These are phyloP conservation scores for Fusarium aywerte DNA, from an alignment of 2,329 filamentous ascomycete genomes.

Conservation along the genomic window DNA sequence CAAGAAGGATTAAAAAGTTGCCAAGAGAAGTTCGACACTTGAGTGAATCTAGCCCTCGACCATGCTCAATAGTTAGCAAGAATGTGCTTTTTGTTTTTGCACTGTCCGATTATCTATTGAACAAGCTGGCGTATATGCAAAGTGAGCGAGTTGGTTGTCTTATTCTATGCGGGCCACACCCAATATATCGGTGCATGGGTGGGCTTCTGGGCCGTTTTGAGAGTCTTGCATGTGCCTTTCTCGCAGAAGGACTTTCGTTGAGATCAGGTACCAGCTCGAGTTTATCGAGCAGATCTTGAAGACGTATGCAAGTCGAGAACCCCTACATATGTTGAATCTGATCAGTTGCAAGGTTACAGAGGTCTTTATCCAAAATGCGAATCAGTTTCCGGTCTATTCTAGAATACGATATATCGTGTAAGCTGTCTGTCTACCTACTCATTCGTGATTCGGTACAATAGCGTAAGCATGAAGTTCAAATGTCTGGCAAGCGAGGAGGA, in stretches of 20 bases:
- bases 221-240: conserved; percentile 11
- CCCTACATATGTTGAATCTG: background rate
- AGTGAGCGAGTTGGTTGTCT: conserved; percentile 23
- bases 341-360: background rate
- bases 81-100: background rate
- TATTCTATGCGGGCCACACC: conserved; percentile 13
- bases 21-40: background rate
- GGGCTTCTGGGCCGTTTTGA: conserved; percentile 17
- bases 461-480: background rate
- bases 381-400: background rate
- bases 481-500: background rate
- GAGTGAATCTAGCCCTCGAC: background rate
- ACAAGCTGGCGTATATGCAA: conserved; percentile 4
- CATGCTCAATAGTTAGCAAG: background rate
- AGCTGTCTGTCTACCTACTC: background rate
- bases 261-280: conserved; percentile 20
- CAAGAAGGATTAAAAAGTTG: background rate
- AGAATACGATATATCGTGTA: background rate
- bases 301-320: conserved; percentile 9
- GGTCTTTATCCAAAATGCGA: background rate
- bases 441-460: background rate
- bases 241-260: conserved; percentile 9
- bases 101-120: background rate
- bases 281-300: conserved; percentile 7
- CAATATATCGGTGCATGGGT: conserved; percentile 18